Base-by-base conservation (phyloP, 305 asterid genomes). In the Fraxinus greggii region DNA sequence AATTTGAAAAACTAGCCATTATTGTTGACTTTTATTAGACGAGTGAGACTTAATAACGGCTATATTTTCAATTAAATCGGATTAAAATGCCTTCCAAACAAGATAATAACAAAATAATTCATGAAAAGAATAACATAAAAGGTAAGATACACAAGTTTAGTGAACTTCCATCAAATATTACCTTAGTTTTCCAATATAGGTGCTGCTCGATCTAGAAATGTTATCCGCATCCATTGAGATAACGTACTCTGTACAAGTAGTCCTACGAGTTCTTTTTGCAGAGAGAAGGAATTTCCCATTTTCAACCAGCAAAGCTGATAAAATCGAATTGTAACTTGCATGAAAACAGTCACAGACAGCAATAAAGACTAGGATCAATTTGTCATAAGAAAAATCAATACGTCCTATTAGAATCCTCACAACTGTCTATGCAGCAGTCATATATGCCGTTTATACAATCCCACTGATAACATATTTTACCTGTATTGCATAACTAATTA, bases 261-360 rank as follows among this genome's bases (percentile, higher is more conserved):
- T 90, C 85, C 92, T 84, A 24, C 93, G 90, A 48, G 92, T 88
- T 83, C 93, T 80, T 79, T 88, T 90, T 26, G 93, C 93, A 32
- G 93, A 90, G 79, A 90, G 93, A 79, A 90, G 93, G 59, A 90
- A 90, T 85, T 90, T 90, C 72, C 92, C 93, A 32, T 87, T 90
- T 78, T 90, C 93, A 21, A 88, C 90, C 26, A 88, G 85, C 88
- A 88, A 83, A 80, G 93, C 93, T 90, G 86, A 80, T 54, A 81
- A 84, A 38, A 70, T 61, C 2, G 40, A 36, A 8, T 42, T 0
- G 23, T 24, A 75, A 75, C 74, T 23, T 36, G 21, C 63, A 77
- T 61, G 80, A 77, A 72, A 42, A 59, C 1, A 23, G 65, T 59
- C 69, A 19, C 13, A 19, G 32, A 59, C 13, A 56, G 42, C 40